phyloP scores from a whole-genome alignment of 2,329 filamentous ascomycete genomes.

The Colletotrichum sp. region DNA sequence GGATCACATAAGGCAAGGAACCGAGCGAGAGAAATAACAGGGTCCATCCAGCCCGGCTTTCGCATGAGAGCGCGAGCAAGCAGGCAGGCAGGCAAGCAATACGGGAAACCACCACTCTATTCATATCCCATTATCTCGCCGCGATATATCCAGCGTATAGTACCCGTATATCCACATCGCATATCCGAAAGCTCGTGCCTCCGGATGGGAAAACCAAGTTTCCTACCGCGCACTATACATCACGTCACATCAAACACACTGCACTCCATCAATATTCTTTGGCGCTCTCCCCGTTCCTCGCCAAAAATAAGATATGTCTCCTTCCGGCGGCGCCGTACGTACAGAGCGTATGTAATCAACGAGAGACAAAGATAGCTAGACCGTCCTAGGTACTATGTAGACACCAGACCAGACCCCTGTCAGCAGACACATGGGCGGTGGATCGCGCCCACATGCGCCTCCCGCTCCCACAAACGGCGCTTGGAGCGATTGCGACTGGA shows the following conservation, averaged over 20 bases:
- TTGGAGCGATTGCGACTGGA: constrained; percentile 16
- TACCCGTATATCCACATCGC: not conserved
- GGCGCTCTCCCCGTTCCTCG: not conserved
- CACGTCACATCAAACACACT: not conserved
- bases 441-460: constrained; percentile 15
- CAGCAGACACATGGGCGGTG: not conserved
- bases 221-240: not conserved
- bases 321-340: not conserved
- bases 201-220: not conserved
- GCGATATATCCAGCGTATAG: not conserved
- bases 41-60: not conserved
- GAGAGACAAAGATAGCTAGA: not conserved
- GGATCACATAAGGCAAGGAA: not conserved
- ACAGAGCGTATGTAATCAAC: not conserved
- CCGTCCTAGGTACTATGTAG: not conserved
- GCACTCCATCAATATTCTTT: not conserved
- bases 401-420: not conserved
- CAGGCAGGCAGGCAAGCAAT: not conserved
- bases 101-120: not conserved
- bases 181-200: not conserved
- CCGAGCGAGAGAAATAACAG: not conserved
- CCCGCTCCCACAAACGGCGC: constrained; percentile 9
- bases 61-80: not conserved
- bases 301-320: not conserved
- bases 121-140: not conserved